Evolutionary conservation across 192 early-diverging fungal genomes (phyloP).

Genomic region (Coemansia sp.): DNA sequence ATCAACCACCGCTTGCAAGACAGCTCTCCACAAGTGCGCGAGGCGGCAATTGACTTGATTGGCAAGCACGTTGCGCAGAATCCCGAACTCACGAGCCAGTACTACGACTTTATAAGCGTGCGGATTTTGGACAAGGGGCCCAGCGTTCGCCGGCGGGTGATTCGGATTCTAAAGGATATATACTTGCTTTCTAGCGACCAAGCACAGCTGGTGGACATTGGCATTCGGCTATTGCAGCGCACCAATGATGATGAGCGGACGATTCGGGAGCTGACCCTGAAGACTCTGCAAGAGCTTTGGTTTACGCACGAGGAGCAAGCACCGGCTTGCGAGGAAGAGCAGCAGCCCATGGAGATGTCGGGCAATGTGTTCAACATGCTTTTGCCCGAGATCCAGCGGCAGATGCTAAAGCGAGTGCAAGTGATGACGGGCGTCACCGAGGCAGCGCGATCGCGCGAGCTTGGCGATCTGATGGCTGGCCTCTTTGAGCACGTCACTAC

Average conservation of each 20-base stretch:
- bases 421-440: slow-evolving; percentile 56
- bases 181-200: slow-evolving; percentile 59
- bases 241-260: slow-evolving; percentile 68
- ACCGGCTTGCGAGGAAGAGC: slow-evolving; percentile 26
- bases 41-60: slow-evolving; percentile 88
- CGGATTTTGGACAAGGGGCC: slow-evolving; percentile 85
- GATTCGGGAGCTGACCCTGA: slow-evolving; percentile 69
- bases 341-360: slow-evolving; percentile 6
- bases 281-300: slow-evolving; percentile 73
- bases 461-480: slow-evolving; percentile 38
- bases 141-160: slow-evolving; percentile 86
- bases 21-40: slow-evolving; percentile 81
- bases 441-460: slow-evolving; percentile 20
- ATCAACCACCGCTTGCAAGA: slow-evolving; percentile 82
- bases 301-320: slow-evolving; percentile 58
- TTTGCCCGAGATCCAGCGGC: slow-evolving; percentile 44
- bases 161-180: slow-evolving; percentile 78
- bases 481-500: slow-evolving; percentile 35
- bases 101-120: slow-evolving; percentile 81
- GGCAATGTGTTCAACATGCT: slow-evolving; percentile 45
- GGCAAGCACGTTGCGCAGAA: slow-evolving; percentile 78
- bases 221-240: slow-evolving; percentile 68
- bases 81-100: slow-evolving; percentile 66
- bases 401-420: slow-evolving; percentile 44
- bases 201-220: slow-evolving; percentile 66